These are phyloP conservation scores for Diaporthe sp. DNA, from an alignment of 2,329 filamentous ascomycete genomes.

Conservation along the genomic window DNA sequence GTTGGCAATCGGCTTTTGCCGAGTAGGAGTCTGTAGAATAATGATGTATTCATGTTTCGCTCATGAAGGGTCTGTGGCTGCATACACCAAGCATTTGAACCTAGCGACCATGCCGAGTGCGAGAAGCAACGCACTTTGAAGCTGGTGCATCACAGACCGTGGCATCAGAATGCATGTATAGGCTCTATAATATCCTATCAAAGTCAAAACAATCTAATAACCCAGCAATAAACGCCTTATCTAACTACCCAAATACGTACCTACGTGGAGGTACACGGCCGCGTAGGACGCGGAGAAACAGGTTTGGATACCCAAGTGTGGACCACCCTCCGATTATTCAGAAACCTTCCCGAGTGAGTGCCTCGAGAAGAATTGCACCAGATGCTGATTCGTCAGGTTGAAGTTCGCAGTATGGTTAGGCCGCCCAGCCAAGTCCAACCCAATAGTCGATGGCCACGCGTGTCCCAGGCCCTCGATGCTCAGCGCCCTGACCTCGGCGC, in stretches of 20 bases:
- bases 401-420: conserved; percentile 44
- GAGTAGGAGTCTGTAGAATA: neutral
- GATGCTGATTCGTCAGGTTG: conserved; percentile 43
- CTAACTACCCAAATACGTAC: neutral
- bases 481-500: conserved; percentile 43
- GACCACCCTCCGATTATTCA: neutral
- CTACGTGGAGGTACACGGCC: too few relatives aligned
- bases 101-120: neutral
- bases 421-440: conserved; percentile 40
- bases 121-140: neutral
- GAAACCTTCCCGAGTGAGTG: conserved; percentile 36
- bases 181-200: neutral
- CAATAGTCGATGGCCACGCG: conserved; percentile 43
- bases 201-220: too few relatives aligned
- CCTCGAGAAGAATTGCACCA: conserved; percentile 44
- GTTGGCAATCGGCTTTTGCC: neutral
- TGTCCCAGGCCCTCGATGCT: conserved; percentile 43
- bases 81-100: neutral
- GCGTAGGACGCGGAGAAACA: too few relatives aligned
- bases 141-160: neutral
- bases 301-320: too few relatives aligned
- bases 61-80: too few relatives aligned
- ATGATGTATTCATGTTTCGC: too few relatives aligned
- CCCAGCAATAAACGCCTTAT: neutral
- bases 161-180: too few relatives aligned